Percentiles rank a stretch among this genome's conserved stretches.
Conservation (phyloP, 228 moss, liverwort and hornwort species). For the Sphagnum magellanicum region DNA sequence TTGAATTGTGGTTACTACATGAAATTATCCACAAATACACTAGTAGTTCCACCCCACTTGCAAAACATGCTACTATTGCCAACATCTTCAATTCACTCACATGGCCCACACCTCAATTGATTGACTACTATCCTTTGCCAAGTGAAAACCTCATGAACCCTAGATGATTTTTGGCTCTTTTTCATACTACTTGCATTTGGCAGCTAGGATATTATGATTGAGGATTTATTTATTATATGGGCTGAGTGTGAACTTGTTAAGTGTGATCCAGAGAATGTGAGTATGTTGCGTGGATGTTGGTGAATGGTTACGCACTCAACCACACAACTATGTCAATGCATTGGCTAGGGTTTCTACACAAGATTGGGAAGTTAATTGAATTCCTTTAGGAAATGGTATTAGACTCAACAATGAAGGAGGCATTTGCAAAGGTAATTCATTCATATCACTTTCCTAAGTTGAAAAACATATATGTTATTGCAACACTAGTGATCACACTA, state of each 20-base stretch:
- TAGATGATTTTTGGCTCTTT: neutral
- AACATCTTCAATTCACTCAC: conserved; percentile 76
- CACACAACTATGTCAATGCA: conserved; percentile 95
- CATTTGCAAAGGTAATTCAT: conserved; percentile 62
- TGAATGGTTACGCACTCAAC: conserved; percentile 88
- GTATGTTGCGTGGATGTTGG: conserved; percentile 94
- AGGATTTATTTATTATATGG: no score
- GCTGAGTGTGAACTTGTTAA: no score
- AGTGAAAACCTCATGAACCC: conserved; percentile 22
- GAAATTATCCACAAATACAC: conserved; percentile 69
- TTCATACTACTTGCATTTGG: no score
- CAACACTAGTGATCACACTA: no score
- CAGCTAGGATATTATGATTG: no score
- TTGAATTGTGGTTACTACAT: conserved; percentile 20
- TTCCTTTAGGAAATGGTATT: conserved; percentile 77
- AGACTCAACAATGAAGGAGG: conserved; percentile 92
- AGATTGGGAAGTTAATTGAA: conserved; percentile 59
- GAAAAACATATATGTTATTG: no score
- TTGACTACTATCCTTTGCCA: conserved; percentile 82
- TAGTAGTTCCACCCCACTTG: conserved; percentile 30
- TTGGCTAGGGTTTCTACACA: conserved; percentile 55
- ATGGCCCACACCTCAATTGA: conserved; percentile 67
- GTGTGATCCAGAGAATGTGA: conserved; percentile 25
- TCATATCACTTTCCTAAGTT: no score
- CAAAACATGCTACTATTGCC: conserved; percentile 64